Conservation (phyloP, 495 filamentous ascomycete genomes). For the Penicillium cinerascens region DNA sequence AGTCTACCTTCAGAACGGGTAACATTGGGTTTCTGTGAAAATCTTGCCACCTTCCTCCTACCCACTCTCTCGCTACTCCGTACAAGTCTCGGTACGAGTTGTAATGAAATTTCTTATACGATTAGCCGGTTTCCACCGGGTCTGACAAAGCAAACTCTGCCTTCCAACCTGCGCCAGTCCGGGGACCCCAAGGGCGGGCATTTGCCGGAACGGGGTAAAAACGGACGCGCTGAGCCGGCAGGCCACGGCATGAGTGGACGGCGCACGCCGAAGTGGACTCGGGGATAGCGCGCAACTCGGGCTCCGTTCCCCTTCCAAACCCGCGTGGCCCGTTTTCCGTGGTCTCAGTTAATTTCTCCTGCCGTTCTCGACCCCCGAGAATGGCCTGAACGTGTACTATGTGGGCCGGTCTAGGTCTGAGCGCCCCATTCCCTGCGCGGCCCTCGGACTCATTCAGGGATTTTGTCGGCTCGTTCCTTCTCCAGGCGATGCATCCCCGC, state of each 20-base stretch:
- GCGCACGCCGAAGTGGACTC: conserved; percentile 18
- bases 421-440: neutral
- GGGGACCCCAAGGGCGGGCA: conserved; percentile 22
- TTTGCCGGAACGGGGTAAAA: conserved; percentile 20
- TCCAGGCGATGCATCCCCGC: neutral
- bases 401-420: neutral
- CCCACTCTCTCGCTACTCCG: too few relatives aligned
- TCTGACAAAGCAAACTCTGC: conserved; percentile 2
- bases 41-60: neutral
- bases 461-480: neutral
- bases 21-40: neutral
- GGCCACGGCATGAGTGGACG: conserved; percentile 11
- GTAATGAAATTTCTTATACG: neutral
- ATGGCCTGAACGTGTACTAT: neutral
- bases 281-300: neutral
- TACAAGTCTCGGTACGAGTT: too few relatives aligned
- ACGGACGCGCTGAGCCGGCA: neutral
- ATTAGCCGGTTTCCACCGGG: conserved; percentile 9
- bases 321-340: neutral
- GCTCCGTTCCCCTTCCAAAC: neutral
- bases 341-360: neutral
- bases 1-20: neutral
- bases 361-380: neutral
- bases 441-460: neutral
- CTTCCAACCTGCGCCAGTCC: conserved; percentile 12